These are phyloP conservation scores for Flaveria ramosissima DNA, from an alignment of 129 eudicot genomes.

Conservation along the genomic window DNA sequence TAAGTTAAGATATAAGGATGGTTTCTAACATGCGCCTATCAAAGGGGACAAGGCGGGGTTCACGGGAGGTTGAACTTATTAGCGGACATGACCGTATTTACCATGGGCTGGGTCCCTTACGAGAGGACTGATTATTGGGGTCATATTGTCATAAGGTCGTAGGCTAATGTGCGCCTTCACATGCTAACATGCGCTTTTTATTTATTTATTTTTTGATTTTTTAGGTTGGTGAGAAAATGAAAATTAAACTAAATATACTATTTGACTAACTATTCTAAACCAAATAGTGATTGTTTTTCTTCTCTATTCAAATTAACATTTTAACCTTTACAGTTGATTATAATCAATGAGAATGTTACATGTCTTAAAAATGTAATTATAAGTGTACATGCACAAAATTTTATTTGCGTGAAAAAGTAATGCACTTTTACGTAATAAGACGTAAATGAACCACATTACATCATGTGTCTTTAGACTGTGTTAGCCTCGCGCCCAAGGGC, in stretches of 20 bases:
- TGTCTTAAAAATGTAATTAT: too few relatives aligned
- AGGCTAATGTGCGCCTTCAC: conserved; percentile 19
- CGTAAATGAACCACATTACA: too few relatives aligned
- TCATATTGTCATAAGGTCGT: conserved; percentile 11
- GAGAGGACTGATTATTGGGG: conserved; percentile 31
- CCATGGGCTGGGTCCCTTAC: conserved; percentile 29
- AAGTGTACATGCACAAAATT: too few relatives aligned
- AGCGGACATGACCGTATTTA: conserved; percentile 34
- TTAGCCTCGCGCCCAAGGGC: too few relatives aligned
- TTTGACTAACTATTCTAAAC: too few relatives aligned
- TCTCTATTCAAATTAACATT: too few relatives aligned
- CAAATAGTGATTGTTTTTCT: too few relatives aligned
- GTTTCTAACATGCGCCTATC: conserved; percentile 35
- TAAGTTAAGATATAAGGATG: neutral
- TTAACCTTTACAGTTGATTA: too few relatives aligned
- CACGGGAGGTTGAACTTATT: conserved; percentile 30
- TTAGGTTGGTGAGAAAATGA: neutral
- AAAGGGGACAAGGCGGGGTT: conserved; percentile 33
- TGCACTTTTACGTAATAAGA: too few relatives aligned
- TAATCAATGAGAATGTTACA: too few relatives aligned
- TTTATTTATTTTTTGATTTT: neutral
- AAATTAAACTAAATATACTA: neutral
- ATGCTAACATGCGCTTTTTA: conserved; percentile 22
- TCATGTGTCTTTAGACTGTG: too few relatives aligned
- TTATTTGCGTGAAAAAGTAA: too few relatives aligned